Conservation (phyloP, 805 yeast genomes). For the Zygotorulaspora danielsina region DNA sequence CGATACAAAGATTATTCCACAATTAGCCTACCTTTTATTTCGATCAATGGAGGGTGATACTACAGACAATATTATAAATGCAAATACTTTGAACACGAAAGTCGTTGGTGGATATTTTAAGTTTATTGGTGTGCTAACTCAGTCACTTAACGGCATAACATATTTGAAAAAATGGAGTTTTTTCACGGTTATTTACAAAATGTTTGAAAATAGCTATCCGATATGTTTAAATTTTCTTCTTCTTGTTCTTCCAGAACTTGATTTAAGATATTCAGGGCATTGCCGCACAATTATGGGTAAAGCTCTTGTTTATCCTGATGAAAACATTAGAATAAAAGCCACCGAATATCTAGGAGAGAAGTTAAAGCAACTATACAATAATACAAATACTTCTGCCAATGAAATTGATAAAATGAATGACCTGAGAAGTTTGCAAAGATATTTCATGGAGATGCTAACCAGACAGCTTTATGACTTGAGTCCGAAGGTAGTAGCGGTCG, state of each 20-base stretch:
- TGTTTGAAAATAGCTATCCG: constrained; percentile 49
- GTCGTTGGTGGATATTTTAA: constrained; percentile 72
- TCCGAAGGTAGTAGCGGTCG: constrained; percentile 49
- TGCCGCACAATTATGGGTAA: constrained; percentile 62
- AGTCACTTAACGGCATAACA: constrained; percentile 55
- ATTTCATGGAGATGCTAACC: constrained; percentile 42
- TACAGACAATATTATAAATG: constrained; percentile 67
- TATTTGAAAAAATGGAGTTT: constrained; percentile 80
- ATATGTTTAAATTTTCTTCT: constrained; percentile 53
- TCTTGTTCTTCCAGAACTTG: constrained; percentile 56
- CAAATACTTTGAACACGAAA: constrained; percentile 54
- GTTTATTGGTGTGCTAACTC: constrained; percentile 69
- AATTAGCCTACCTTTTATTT: constrained; percentile 78
- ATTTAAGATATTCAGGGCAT: constrained; percentile 58
- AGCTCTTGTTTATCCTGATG: constrained; percentile 54
- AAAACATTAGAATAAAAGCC: constrained; percentile 50
- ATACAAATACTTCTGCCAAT: neutral
- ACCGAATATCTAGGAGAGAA: constrained; percentile 46
- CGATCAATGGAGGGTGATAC: constrained; percentile 35
- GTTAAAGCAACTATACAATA: constrained; percentile 16
- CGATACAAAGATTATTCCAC: constrained; percentile 73
- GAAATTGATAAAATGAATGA: constrained; percentile 5
- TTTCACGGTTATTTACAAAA: constrained; percentile 72
- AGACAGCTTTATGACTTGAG: constrained; percentile 68
- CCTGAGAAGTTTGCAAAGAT: constrained; percentile 6